Conservation (phyloP, 148 eudicot species). For the Pouteria glomerata region DNA sequence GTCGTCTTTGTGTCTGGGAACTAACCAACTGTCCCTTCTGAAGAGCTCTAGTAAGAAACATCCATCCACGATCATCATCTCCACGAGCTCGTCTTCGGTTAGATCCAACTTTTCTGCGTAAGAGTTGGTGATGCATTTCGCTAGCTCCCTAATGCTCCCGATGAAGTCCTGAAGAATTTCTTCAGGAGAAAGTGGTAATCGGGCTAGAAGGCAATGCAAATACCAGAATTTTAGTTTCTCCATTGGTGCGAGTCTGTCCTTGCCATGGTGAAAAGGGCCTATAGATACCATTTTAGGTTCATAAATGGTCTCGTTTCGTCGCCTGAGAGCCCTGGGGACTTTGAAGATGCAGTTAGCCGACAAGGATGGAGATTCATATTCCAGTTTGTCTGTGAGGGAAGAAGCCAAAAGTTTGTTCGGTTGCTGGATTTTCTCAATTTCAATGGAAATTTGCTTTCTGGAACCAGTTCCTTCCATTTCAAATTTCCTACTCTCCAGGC, state of each 20-base stretch:
- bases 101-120: too few species aligned
- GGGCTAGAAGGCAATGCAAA: neutral
- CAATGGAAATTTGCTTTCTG: too few species aligned
- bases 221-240: neutral
- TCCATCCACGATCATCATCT: slow-evolving; percentile 1
- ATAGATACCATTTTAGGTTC: too few species aligned
- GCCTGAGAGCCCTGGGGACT: too few species aligned
- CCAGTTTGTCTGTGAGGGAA: neutral
- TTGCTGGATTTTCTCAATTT: too few species aligned
- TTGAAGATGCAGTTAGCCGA: neutral
- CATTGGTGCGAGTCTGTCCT: neutral
- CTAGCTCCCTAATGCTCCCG: neutral
- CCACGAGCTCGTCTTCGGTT: neutral
- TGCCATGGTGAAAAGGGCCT: too few species aligned
- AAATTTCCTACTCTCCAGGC: too few species aligned
- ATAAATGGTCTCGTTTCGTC: too few species aligned
- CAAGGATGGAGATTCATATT: neutral
- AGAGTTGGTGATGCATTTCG: neutral
- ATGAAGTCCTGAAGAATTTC: neutral
- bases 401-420: neutral
- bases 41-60: slow-evolving; percentile 7
- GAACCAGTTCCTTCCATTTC: too few species aligned
- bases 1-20: too few species aligned
- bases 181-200: neutral
- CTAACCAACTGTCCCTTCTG: neutral